These are phyloP conservation scores for Pythium rishiriense DNA, from an alignment of 352 stramenopile species.

Conservation along the genomic window DNA sequence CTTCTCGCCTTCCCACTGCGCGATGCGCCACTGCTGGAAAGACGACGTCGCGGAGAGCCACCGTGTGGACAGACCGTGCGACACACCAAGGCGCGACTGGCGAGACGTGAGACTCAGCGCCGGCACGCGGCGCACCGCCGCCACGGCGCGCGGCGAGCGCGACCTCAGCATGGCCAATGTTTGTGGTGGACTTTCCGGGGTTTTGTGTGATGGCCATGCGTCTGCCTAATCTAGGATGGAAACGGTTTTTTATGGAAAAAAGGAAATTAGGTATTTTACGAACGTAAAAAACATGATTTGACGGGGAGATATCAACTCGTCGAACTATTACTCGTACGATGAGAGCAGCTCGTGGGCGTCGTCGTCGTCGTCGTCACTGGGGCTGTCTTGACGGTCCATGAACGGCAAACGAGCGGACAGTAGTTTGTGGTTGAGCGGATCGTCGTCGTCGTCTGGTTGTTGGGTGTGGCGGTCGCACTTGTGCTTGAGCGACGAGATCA, in stretches of 20 bases:
- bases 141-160: slow-evolving; percentile 6
- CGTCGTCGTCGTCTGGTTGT: too few species aligned
- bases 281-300: slow-evolving; percentile 1
- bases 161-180: too few species aligned
- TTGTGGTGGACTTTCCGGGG: neutral
- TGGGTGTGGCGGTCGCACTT: neutral
- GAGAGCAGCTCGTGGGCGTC: slow-evolving; percentile 10
- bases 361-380: slow-evolving; percentile 4
- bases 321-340: neutral
- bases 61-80: neutral
- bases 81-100: neutral
- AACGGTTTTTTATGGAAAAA: neutral
- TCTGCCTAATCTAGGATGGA: slow-evolving; percentile 10
- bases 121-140: slow-evolving; percentile 9
- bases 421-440: neutral
- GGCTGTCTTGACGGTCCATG: neutral
- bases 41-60: slow-evolving; percentile 26
- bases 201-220: slow-evolving; percentile 8
- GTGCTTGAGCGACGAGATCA: slow-evolving; percentile 49
- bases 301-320: slow-evolving; percentile 5
- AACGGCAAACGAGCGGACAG: neutral
- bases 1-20: slow-evolving; percentile 56
- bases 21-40: slow-evolving; percentile 47
- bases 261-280: slow-evolving; percentile 4
- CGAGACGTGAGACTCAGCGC: neutral